phyloP scores from a whole-genome alignment of 495 filamentous ascomycete genomes.

The Rostrohypoxylon terebratum region DNA sequence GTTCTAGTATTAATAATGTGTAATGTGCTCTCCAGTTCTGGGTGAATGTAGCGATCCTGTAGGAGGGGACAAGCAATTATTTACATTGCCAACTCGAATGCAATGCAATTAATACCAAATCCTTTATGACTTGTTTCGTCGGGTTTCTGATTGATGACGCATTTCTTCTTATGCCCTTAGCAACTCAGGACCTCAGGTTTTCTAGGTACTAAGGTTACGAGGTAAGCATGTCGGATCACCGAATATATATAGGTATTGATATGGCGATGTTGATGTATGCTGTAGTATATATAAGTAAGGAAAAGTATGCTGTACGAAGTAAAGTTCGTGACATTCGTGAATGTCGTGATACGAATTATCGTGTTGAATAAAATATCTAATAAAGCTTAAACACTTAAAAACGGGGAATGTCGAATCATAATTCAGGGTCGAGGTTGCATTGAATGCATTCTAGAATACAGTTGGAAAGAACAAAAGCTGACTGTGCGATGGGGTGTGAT shows the following conservation, averaged over 20 bases:
- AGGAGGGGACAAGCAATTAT: background rate
- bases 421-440: constrained; percentile 25
- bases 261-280: constrained; percentile 11
- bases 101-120: background rate
- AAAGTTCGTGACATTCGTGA: too few species aligned
- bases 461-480: background rate
- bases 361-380: constrained; percentile 12
- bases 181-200: too few species aligned
- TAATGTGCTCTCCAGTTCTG: background rate
- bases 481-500: constrained; percentile 24
- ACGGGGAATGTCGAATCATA: background rate
- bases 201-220: too few species aligned
- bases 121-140: background rate
- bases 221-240: too few species aligned
- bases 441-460: constrained; percentile 42
- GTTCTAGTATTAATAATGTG: too few species aligned
- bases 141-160: background rate
- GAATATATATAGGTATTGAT: too few species aligned
- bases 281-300: too few species aligned
- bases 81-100: background rate
- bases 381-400: background rate
- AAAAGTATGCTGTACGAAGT: too few species aligned
- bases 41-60: background rate
- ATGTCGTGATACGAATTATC: background rate
- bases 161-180: background rate